Evolutionary conservation across 441 rosid genomes (phyloP), one percentile per base, ranked within the genome.

Genomic region (Populus hybrid): DNA sequence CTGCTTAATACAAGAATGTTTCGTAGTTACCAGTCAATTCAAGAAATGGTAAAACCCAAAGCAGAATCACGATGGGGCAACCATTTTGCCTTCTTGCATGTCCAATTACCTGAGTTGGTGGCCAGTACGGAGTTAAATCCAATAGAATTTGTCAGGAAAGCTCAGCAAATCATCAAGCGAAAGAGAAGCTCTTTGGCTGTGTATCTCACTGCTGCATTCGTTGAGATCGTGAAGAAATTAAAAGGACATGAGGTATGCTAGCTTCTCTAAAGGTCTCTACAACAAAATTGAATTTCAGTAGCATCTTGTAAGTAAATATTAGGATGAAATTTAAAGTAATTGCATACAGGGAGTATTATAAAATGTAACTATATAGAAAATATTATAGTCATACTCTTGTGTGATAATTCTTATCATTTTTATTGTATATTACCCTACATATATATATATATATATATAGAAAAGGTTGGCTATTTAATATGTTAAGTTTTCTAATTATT

Each of bases 171-270:
- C 0, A 86, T 84, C 79, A 76, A 73, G 80, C 75, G 73, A 57
- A 83, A 90, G 57, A 70, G 87, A 78, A 75, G 68, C 75, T 90
- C 92, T 28, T 36, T 76, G 0, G 87, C 78, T 0, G 83, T 83
- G 36, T 46, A 36, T 42, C 85, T 90, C 75, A 85, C 84, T 7
- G 86, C 83, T 53, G n/a, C n/a, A 16, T 16, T 53, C 61, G 0
- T 53, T 1, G 61, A 53, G 21, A 5, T 53, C n/a, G 7, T 53
- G 61, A 53, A 6, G 61, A 53, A 53, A 16, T 18, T 53, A 1
- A 53, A 5, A 53, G 61, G 21, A 16, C 61, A 16, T 6, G 1
- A 53, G 61, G 61, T 53, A 53, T 18, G 61, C n/a, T 50, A 50
- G 57, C 19, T 50, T 50, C 0, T 50, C 59, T 50, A 14, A 50